Conservation (phyloP, 208 protist genomes). For the Kentomonas sorsogonicus region DNA sequence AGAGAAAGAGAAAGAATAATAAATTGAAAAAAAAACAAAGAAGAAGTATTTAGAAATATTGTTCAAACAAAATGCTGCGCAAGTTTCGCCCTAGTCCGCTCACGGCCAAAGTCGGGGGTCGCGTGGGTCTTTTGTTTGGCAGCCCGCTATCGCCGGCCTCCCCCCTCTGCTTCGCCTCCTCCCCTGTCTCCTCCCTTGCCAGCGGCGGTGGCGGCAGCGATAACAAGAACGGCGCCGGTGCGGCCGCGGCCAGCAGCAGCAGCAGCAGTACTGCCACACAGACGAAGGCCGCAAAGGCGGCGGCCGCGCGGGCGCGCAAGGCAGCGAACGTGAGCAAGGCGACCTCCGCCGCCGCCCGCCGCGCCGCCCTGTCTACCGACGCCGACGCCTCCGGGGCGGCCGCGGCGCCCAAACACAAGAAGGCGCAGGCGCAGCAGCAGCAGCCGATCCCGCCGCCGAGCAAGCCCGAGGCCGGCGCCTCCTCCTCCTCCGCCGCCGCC, state of each 20-base stretch:
- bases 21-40: constrained; percentile 6
- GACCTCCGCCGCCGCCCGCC: background rate
- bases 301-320: background rate
- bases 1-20: background rate
- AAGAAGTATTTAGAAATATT: too few species aligned
- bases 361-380: background rate
- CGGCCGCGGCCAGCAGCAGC: too few species aligned
- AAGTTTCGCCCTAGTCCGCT: background rate
- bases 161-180: too few species aligned
- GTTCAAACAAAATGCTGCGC: constrained; percentile 3
- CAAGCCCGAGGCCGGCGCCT: too few species aligned
- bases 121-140: background rate
- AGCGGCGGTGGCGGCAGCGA: background rate
- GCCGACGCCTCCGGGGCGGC: background rate
- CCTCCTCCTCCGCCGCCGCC: background rate
- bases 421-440: too few species aligned
- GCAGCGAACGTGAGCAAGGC: background rate
- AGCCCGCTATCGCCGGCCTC: background rate
- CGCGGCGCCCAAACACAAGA: background rate
- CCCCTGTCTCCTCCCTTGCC: background rate
- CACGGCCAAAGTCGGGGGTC: background rate
- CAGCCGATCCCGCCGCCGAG: too few species aligned
- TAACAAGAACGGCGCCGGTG: too few species aligned
- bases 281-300: background rate
- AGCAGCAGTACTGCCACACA: too few species aligned